Conservation (phyloP, 2,329 filamentous ascomycete species). For the Cercospora janseana region DNA sequence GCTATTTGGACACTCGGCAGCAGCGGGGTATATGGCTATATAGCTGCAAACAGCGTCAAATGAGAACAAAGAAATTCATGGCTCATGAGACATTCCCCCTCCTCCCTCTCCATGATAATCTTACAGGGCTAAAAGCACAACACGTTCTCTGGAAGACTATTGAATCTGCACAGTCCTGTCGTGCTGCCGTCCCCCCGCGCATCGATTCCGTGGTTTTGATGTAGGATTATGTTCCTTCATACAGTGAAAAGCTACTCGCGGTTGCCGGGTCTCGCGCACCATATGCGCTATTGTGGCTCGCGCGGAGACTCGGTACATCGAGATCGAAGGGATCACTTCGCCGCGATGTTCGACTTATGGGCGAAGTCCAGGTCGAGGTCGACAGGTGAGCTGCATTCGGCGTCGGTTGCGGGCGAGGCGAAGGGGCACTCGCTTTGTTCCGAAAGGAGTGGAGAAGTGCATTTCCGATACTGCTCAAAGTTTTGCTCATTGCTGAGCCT, state of each 20-base stretch:
- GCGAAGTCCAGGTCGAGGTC: conserved; percentile 14
- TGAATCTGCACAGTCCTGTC: conserved; percentile 1
- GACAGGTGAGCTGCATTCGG: conserved; percentile 16
- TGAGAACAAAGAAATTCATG: no score
- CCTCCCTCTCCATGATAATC: background rate
- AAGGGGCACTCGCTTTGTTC: conserved; percentile 3
- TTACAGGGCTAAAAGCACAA: background rate
- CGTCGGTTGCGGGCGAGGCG: conserved; percentile 4
- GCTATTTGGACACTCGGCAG: no score
- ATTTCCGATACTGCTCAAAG: conserved; percentile 22
- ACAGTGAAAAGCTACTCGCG: background rate
- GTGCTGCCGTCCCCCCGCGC: background rate
- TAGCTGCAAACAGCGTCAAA: no score
- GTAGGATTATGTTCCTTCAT: conserved; percentile 1
- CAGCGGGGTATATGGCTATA: background rate
- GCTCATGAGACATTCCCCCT: no score
- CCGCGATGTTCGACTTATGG: conserved; percentile 16
- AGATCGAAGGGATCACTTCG: conserved; percentile 30
- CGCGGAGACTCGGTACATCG: conserved; percentile 17
- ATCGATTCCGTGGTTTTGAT: background rate
- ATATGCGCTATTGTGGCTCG: conserved; percentile 5
- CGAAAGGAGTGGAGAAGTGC: conserved; percentile 18
- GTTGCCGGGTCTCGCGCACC: background rate
- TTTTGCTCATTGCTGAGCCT: conserved; percentile 19
- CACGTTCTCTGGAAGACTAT: background rate